Evolutionary conservation across 768 basidiomycete species (phyloP), one percentile per base, ranked within the genome.

Genomic region (Termitomyces sp.): DNA sequence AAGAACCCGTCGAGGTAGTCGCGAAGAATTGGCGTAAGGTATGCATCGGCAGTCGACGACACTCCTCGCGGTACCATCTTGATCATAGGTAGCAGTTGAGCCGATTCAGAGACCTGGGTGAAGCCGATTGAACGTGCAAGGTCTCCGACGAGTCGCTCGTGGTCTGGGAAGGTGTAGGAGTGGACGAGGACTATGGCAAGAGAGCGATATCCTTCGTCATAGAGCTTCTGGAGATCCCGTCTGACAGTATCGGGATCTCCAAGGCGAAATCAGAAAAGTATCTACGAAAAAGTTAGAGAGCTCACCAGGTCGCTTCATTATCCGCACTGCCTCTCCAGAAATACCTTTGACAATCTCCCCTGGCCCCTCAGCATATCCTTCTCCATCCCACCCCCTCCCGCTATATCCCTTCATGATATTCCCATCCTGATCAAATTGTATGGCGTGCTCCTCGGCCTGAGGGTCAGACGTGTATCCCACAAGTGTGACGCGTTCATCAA

Each of bases 391-490:
- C 0, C 89, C 91, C 12, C 77, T 82, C 0, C 93, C 93, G 30
- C 83, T 73, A 66, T 91, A 93, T 0, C 84, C 84, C 53, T 83
- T 75, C 45, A 61, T 70, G 5, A 93, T 74, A 28, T 80, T 81
- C 12, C 90, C 92, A 28, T 81, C 70, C 14, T 86, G 83, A 58
- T 87, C 80, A 62, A 95, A 98, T 60, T 85, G 75, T 5, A 95
- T 74, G 0, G 84, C 84, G 60, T 94, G 83, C 38, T 83, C 81
- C 54, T 86, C 90, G 0, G 87, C 82, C 50, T 85, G 68, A 0
- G 94, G 93, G 64, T 98, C 95, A 15, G 88, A 91, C 0, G 94
- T 92, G 64, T 90, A 98, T 17, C 94, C 95, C 0, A 95, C 89
- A 12, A 98, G 77, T 0, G 95, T 98, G 8, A 97, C 96, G 10